A percentile compares a stretch with the other conserved stretches of the same genome.
Evolutionary conservation across 2,329 filamentous ascomycete species (phyloP).

Genomic region (Delphinella strobiligena): DNA sequence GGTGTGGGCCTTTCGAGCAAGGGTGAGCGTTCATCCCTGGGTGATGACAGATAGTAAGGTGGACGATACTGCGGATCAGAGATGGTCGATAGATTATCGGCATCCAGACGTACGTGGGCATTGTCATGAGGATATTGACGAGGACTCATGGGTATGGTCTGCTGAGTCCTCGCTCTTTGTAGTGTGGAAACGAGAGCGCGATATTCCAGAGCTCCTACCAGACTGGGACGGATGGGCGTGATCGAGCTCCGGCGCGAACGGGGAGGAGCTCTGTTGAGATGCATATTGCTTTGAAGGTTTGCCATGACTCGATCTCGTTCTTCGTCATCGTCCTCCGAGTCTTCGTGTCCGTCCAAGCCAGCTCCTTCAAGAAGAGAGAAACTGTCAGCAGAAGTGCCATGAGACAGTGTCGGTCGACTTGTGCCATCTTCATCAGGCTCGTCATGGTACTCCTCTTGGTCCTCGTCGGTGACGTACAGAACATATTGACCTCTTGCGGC

Average conservation of each 20-base stretch:
- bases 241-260: slow-evolving; percentile 59
- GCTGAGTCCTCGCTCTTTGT: slow-evolving; percentile 66
- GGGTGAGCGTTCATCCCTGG: background rate
- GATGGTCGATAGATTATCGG: slow-evolving; percentile 33
- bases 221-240: slow-evolving; percentile 79
- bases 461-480: slow-evolving; percentile 42
- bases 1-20: slow-evolving; percentile 6
- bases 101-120: slow-evolving; percentile 31
- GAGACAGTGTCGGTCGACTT: slow-evolving; percentile 24
- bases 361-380: slow-evolving; percentile 49
- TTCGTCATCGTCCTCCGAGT: slow-evolving; percentile 51
- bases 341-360: slow-evolving; percentile 41
- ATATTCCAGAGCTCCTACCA: slow-evolving; percentile 90
- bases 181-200: slow-evolving; percentile 80
- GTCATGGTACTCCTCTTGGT: slow-evolving; percentile 41
- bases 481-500: slow-evolving; percentile 65
- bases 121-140: slow-evolving; percentile 59
- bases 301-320: slow-evolving; percentile 54
- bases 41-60: slow-evolving; percentile 16
- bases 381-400: slow-evolving; percentile 47
- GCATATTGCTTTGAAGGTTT: slow-evolving; percentile 88
- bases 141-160: slow-evolving; percentile 55
- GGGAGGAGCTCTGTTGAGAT: slow-evolving; percentile 57
- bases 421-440: slow-evolving; percentile 38
- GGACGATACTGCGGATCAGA: slow-evolving; percentile 35